phyloP scores from a whole-genome alignment of 2,329 filamentous ascomycete species.

The Diaporthe amygdali region DNA sequence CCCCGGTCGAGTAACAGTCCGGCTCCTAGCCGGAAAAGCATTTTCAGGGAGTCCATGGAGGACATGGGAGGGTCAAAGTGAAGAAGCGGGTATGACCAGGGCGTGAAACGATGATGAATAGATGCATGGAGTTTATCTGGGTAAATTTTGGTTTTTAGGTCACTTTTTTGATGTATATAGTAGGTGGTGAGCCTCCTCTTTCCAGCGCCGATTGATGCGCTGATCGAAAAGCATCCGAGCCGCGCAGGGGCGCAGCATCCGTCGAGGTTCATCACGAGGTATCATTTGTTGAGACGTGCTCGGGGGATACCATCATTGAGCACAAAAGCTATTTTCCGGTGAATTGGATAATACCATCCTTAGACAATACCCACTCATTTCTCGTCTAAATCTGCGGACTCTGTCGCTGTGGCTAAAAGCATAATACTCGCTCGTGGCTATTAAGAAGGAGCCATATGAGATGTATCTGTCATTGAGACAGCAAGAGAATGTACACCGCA shows the following conservation, averaged over 20 bases:
- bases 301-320: neutral
- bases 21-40: slow-evolving; percentile 40
- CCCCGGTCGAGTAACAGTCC: slow-evolving; percentile 16
- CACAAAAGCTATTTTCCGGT: neutral
- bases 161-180: neutral
- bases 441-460: neutral
- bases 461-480: neutral
- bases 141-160: neutral
- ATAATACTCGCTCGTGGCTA: neutral
- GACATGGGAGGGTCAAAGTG: slow-evolving; percentile 37
- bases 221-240: neutral
- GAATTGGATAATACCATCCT: slow-evolving; percentile 4
- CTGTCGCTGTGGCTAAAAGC: no score
- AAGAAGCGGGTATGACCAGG: neutral
- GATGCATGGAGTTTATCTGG: slow-evolving; percentile 2
- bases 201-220: neutral
- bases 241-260: neutral
- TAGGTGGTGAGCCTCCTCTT: neutral
- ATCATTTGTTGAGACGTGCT: neutral
- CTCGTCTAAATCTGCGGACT: no score
- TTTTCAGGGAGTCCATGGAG: slow-evolving; percentile 47
- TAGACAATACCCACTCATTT: neutral
- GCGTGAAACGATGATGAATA: neutral
- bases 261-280: neutral
- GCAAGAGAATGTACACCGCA: no score